These are phyloP conservation scores for Lathyrus oleraceus DNA, from an alignment of 306 rosid genomes.

Conservation along the genomic window DNA sequence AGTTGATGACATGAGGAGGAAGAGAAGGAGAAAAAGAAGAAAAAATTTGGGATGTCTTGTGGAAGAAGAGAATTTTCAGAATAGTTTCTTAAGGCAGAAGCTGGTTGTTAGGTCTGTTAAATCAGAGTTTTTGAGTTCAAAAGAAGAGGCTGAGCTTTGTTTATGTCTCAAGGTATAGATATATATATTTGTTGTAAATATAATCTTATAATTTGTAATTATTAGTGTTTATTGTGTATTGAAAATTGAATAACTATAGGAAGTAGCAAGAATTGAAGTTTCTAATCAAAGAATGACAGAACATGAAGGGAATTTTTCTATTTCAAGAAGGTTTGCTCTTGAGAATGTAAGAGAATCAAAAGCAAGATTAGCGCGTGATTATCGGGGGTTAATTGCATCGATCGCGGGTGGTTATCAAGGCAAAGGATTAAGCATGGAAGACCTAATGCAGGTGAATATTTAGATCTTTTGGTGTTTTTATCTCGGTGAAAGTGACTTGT, in stretches of 20 bases:
- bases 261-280: constrained; percentile 62
- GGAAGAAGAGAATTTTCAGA: constrained; percentile 37
- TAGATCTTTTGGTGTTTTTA: constrained; percentile 8
- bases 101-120: constrained; percentile 22
- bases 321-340: constrained; percentile 40
- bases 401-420: constrained; percentile 68
- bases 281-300: constrained; percentile 43
- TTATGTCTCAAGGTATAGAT: constrained; percentile 56
- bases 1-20: constrained; percentile 51
- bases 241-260: constrained; percentile 44
- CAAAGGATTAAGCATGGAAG: constrained; percentile 72
- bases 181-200: background rate
- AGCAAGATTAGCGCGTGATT: constrained; percentile 55
- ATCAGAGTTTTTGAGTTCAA: constrained; percentile 41
- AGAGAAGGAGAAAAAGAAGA: constrained; percentile 54
- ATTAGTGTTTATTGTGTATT: background rate
- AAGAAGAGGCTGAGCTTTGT: constrained; percentile 66
- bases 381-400: constrained; percentile 62
- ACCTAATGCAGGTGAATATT: constrained; percentile 74
- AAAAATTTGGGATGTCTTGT: constrained; percentile 38
- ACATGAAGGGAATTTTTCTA: constrained; percentile 44
- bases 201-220: background rate
- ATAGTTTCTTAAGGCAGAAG: constrained; percentile 17
- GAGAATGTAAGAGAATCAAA: constrained; percentile 56
- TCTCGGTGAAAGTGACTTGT: background rate